A percentile compares a stretch with the other conserved stretches of the same genome.
Conservation (phyloP, 306 rosid genomes). For the Senna tora region DNA sequence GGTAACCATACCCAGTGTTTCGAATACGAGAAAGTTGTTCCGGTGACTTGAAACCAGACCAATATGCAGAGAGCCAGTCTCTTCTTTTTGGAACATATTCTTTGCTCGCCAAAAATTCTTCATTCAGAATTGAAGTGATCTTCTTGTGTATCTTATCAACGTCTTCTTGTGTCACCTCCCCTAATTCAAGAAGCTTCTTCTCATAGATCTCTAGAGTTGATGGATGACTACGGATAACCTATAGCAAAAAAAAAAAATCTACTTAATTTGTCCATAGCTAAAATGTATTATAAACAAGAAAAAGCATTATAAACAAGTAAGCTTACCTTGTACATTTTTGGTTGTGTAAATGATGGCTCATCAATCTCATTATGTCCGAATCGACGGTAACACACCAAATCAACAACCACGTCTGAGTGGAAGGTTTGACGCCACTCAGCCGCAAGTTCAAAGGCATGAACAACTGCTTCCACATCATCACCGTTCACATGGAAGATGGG, state of each 20-base stretch:
- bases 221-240: constrained; percentile 87
- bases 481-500: constrained; percentile 95
- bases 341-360: constrained; percentile 97
- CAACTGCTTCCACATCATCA: constrained; percentile 97
- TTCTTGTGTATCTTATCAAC: constrained; percentile 69
- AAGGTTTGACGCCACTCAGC: constrained; percentile 99
- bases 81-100: constrained; percentile 86
- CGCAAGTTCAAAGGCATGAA: constrained; percentile 94
- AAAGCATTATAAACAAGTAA: background rate
- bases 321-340: constrained; percentile 95
- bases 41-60: constrained; percentile 96
- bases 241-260: constrained; percentile 33
- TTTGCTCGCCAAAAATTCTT: constrained; percentile 89
- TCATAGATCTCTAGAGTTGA: constrained; percentile 84
- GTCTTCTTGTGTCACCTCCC: constrained; percentile 70
- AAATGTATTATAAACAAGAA: constrained; percentile 29
- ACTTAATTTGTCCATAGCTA: constrained; percentile 30
- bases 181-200: constrained; percentile 78
- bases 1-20: constrained; percentile 85
- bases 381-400: constrained; percentile 91
- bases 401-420: constrained; percentile 98
- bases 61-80: constrained; percentile 98
- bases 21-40: constrained; percentile 92
- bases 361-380: constrained; percentile 98
- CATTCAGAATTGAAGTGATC: constrained; percentile 76